Evolutionary conservation across 352 stramenopile species (phyloP).

Genomic region (Phytopythium mirpurense): DNA sequence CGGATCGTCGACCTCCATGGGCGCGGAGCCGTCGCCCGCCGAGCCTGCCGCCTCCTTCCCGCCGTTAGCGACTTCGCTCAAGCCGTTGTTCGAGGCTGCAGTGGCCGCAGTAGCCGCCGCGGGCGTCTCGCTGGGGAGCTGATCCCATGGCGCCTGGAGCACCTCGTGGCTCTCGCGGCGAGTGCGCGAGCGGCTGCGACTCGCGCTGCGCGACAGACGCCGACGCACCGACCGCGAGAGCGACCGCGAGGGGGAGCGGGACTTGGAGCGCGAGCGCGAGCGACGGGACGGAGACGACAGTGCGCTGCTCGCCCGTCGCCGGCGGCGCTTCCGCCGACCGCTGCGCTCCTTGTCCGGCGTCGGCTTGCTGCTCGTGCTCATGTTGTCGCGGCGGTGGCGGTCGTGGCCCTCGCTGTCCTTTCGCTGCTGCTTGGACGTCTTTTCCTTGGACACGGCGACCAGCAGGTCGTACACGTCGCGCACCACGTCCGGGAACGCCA

Average conservation of each 20-base stretch:
- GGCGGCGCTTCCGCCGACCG: slow-evolving; percentile 24
- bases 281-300: slow-evolving; percentile 18
- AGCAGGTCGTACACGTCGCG: slow-evolving; percentile 42
- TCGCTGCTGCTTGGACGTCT: slow-evolving; percentile 15
- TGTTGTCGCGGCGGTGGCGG: neutral
- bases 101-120: neutral
- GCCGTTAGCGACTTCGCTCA: neutral
- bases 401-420: slow-evolving; percentile 10
- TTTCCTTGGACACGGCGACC: slow-evolving; percentile 27
- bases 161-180: slow-evolving; percentile 7
- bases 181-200: slow-evolving; percentile 18
- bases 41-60: neutral
- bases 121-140: neutral
- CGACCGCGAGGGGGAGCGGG: slow-evolving; percentile 30
- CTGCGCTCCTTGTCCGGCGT: slow-evolving; percentile 9
- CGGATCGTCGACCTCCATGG: slow-evolving; percentile 6
- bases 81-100: neutral
- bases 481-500: slow-evolving; percentile 30
- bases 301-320: slow-evolving; percentile 19
- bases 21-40: neutral
- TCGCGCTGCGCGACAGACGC: slow-evolving; percentile 22
- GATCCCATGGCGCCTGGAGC: neutral
- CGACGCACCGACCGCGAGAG: slow-evolving; percentile 8
- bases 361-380: slow-evolving; percentile 13
- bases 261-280: slow-evolving; percentile 33